Percentiles rank a stretch among this genome's conserved stretches.
These are phyloP conservation scores for Rutstroemia sydowiana DNA, from an alignment of 2,329 filamentous ascomycete species.

Conservation along the genomic window DNA sequence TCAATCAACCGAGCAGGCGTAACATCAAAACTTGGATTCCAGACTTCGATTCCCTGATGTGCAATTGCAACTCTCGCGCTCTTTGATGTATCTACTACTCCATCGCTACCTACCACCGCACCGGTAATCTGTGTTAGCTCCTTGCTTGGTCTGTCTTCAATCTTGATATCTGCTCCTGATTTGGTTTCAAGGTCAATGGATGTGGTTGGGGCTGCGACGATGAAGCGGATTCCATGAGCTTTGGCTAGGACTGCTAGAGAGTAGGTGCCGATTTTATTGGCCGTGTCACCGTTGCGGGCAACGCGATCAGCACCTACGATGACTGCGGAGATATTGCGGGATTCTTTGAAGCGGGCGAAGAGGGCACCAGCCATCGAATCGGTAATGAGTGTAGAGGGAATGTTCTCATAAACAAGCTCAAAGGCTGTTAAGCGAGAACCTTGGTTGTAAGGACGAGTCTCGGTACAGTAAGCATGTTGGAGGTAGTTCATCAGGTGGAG, in stretches of 20 bases:
- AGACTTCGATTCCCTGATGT: slow-evolving; percentile 69
- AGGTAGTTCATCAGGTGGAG: slow-evolving; percentile 60
- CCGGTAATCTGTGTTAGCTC: slow-evolving; percentile 84
- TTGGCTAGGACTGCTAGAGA: slow-evolving; percentile 82
- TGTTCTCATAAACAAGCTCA: slow-evolving; percentile 88
- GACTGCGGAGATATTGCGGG: slow-evolving; percentile 70
- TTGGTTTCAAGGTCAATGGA: slow-evolving; percentile 82
- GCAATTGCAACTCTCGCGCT: slow-evolving; percentile 75
- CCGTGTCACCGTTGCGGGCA: slow-evolving; percentile 92
- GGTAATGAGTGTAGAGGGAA: slow-evolving; percentile 85
- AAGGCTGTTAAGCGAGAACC: slow-evolving; percentile 91
- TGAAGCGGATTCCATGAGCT: slow-evolving; percentile 84
- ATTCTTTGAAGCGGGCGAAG: slow-evolving; percentile 54
- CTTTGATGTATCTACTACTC: slow-evolving; percentile 52
- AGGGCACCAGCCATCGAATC: slow-evolving; percentile 95
- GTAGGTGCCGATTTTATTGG: slow-evolving; percentile 98
- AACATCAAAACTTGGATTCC: slow-evolving; percentile 97
- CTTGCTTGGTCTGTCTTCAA: slow-evolving; percentile 75
- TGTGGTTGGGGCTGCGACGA: slow-evolving; percentile 90
- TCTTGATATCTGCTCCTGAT: slow-evolving; percentile 73
- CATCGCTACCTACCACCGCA: slow-evolving; percentile 57
- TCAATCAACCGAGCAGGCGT: slow-evolving; percentile 86
- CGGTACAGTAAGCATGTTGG: slow-evolving; percentile 86
- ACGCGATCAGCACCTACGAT: slow-evolving; percentile 94
- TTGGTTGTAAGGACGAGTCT: slow-evolving; percentile 97